phyloP scores from a whole-genome alignment of 176 grass and related monocot genomes.

The Pharus latifolius region DNA sequence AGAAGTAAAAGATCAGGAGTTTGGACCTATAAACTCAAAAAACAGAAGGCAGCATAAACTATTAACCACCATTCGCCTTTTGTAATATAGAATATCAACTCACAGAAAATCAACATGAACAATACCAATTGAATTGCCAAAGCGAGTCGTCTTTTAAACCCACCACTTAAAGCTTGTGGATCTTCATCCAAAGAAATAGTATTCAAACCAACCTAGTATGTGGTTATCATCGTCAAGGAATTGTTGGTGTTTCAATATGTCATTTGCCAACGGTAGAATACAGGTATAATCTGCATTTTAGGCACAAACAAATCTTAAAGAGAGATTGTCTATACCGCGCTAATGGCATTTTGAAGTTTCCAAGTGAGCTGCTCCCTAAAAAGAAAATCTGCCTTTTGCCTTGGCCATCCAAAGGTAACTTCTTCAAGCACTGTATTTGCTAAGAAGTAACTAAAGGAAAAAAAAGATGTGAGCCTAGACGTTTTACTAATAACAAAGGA shows the following conservation, averaged over 20 bases:
- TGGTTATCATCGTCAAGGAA: not conserved
- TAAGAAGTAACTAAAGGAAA: conserved; percentile 60
- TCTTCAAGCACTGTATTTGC: conserved; percentile 80
- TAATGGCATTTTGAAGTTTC: conserved; percentile 76
- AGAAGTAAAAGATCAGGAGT: conserved; percentile 80
- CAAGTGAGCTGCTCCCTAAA: conserved; percentile 40
- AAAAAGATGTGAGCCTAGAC: not conserved
- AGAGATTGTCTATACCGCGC: conserved; percentile 32
- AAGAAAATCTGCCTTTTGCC: conserved; percentile 49
- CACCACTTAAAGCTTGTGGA: conserved; percentile 73
- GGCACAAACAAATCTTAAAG: not conserved
- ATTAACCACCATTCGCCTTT: not conserved
- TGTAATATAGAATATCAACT: not conserved
- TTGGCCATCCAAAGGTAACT: conserved; percentile 91
- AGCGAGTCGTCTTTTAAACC: conserved; percentile 77
- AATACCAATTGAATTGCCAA: conserved; percentile 85
- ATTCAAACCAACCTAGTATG: conserved; percentile 62
- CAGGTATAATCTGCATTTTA: not conserved
- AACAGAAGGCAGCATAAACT: not conserved
- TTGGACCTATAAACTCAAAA: conserved; percentile 57
- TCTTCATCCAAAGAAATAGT: conserved; percentile 69
- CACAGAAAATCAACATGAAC: not conserved
- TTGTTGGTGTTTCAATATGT: not conserved
- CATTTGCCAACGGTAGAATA: not conserved
- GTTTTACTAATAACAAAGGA: no score